Percentiles rank a stretch among this genome's conserved stretches.
Evolutionary conservation across 306 rosid species (phyloP).

Genomic region (Vigna radiata): DNA sequence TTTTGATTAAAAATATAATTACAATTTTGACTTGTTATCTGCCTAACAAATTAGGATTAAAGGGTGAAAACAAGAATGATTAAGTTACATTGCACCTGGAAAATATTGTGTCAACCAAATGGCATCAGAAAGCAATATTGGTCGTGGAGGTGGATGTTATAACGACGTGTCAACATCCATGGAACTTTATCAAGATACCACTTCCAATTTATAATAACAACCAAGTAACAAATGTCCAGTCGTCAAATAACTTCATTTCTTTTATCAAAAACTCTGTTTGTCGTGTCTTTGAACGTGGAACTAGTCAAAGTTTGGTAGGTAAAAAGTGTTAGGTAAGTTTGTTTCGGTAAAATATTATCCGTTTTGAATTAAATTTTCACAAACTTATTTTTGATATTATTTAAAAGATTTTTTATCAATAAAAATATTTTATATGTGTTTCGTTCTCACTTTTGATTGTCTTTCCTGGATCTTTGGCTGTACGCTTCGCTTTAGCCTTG

Average conservation of each 20-base stretch:
- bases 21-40: background rate
- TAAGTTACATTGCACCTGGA: background rate
- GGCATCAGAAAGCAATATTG: background rate
- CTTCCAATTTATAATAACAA: background rate
- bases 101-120: background rate
- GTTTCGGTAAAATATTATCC: too few species aligned
- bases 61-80: background rate
- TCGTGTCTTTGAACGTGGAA: background rate
- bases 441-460: too few species aligned
- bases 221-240: background rate
- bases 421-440: too few species aligned
- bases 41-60: background rate
- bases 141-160: background rate
- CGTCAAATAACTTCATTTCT: background rate
- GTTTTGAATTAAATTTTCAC: too few species aligned
- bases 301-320: conserved; percentile 17
- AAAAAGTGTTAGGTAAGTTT: too few species aligned
- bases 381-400: too few species aligned
- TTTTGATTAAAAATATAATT: conserved; percentile 4
- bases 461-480: too few species aligned
- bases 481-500: too few species aligned
- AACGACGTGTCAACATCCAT: background rate
- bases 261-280: background rate
- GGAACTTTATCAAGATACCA: conserved; percentile 8
- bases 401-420: too few species aligned